Percentiles rank a stretch among this genome's conserved stretches.
These are phyloP conservation scores for Musa beccarii DNA, from an alignment of 176 grass and related monocot species.

Conservation along the genomic window DNA sequence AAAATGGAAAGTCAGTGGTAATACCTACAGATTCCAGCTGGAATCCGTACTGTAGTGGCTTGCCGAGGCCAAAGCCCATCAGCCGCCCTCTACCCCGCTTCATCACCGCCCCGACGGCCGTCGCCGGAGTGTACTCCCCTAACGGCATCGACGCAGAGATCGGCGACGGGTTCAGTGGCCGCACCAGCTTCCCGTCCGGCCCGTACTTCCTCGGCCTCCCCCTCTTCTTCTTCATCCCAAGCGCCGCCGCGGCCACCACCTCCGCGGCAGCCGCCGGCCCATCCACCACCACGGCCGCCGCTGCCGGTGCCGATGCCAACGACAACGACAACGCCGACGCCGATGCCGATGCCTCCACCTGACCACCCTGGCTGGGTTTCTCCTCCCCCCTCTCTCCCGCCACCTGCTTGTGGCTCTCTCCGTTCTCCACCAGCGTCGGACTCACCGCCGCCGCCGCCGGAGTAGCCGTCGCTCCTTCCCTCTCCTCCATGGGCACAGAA, in stretches of 20 bases:
- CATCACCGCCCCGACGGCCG: constrained; percentile 79
- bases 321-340: constrained; percentile 17
- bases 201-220: constrained; percentile 92
- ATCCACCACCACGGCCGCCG: background rate
- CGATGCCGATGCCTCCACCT: constrained; percentile 8
- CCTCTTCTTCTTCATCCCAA: constrained; percentile 62
- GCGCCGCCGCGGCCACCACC: constrained; percentile 1
- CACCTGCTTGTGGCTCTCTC: background rate
- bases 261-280: background rate
- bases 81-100: constrained; percentile 74
- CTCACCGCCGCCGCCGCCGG: background rate
- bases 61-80: constrained; percentile 35
- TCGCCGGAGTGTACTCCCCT: constrained; percentile 71
- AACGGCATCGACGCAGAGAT: constrained; percentile 75
- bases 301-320: background rate
- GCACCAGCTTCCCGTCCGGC: constrained; percentile 75
- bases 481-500: constrained; percentile 49
- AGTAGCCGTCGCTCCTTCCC: constrained; percentile 23
- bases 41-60: constrained; percentile 27
- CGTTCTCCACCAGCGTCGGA: background rate
- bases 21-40: constrained; percentile 40
- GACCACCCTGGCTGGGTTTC: constrained; percentile 28
- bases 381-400: background rate
- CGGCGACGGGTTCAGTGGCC: constrained; percentile 76
- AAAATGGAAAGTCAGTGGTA: background rate